phyloP scores from a whole-genome alignment of 2,329 filamentous ascomycete species.

The Helotiales sp. region DNA sequence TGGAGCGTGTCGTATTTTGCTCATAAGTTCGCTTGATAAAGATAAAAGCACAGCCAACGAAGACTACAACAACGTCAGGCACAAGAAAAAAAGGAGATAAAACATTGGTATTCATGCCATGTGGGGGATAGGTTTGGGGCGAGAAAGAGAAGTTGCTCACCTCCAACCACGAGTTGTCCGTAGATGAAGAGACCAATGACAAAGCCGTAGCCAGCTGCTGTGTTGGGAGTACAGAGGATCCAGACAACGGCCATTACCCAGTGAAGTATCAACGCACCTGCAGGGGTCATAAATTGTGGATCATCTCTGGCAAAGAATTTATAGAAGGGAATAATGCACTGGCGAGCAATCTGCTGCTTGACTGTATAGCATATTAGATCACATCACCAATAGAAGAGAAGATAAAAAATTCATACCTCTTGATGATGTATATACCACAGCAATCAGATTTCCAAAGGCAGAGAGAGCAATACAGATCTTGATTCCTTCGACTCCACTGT shows the following conservation, averaged over 20 bases:
- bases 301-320: background rate
- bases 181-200: background rate
- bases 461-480: constrained; percentile 6
- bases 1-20: too few relatives aligned
- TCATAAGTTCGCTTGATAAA: too few relatives aligned
- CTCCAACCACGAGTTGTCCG: background rate
- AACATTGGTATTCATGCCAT: too few relatives aligned
- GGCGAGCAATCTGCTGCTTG: background rate
- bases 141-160: too few relatives aligned
- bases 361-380: background rate
- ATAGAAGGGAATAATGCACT: background rate
- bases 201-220: constrained; percentile 1
- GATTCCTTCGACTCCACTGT: background rate
- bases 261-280: background rate
- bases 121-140: too few relatives aligned
- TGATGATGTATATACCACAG: constrained; percentile 2
- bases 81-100: too few relatives aligned
- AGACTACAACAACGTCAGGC: too few relatives aligned
- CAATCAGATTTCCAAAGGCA: constrained; percentile 3
- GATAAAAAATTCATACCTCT: constrained; percentile 2
- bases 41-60: too few relatives aligned
- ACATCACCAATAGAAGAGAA: background rate
- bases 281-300: background rate
- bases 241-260: background rate
- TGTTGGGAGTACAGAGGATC: background rate